Evolutionary conservation across 148 eudicot genomes (phyloP), one percentile per base, ranked within the genome.

Genomic region (Simmondsia chinensis): DNA sequence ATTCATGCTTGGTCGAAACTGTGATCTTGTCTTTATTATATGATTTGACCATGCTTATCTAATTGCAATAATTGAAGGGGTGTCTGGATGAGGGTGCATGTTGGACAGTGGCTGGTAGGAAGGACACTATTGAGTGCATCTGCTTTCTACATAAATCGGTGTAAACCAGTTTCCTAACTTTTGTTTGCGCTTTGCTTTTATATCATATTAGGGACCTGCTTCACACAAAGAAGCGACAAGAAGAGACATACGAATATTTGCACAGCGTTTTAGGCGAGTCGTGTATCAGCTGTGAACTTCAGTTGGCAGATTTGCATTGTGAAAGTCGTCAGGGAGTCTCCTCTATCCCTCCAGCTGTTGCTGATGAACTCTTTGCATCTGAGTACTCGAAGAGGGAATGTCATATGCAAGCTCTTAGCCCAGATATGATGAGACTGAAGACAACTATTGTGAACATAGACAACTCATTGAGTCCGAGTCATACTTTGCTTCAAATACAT

Each of bases 401-500:
- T 50, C 76, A 66, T 47, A 48, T 67, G 43, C 83, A 73, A 51
- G 80, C 79, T 63, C 72, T 85, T 48, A 80, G 83, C 39, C 65
- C 78, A 43, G 95, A 81, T 60, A 51, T 74, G 54, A 64, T 60
- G 43, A 71, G 60, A 51, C 51, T 81, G 65, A 73, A 60, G 57
- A 70, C 60, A 47, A 70, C 85, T 21, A 56, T 44, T 42, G 80
- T 80, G 36, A 59, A 53, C 14, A 64, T 70, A 7, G 95, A 85
- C 55, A 85, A 85, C 62, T 64, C 79, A 20, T 44, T 85, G 71
- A 85, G 91, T 40, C 95, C 95, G 2, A 68, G 70, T 35, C 95
- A 81, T 46, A 77, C 95, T 8, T 59, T 85, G 59, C 89, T 85
- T 65, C 95, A 85, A 70, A 82, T 85, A 42, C 78, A 58, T 28